Evolutionary conservation across 2,329 filamentous ascomycete species (phyloP).

Genomic region (Juglanconis sp.): DNA sequence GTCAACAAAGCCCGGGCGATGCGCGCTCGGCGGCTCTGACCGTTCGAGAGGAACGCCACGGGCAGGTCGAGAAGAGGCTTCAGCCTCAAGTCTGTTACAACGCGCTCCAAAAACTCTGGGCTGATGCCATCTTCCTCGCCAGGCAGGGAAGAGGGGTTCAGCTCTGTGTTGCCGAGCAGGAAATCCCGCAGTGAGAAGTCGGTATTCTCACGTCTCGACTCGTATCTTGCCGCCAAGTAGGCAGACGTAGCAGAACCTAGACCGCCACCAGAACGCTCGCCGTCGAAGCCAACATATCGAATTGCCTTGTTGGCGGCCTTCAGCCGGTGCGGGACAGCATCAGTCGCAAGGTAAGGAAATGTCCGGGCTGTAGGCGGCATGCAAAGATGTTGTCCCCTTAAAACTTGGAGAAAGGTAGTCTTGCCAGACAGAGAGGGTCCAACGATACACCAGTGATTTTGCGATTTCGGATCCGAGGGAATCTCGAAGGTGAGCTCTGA

Average conservation of each 20-base stretch:
- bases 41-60: constrained; percentile 87
- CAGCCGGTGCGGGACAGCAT: constrained; percentile 53
- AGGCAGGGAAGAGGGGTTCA: constrained; percentile 65
- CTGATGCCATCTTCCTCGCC: constrained; percentile 50
- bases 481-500: constrained; percentile 67
- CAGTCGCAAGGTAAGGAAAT: constrained; percentile 72
- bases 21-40: constrained; percentile 80
- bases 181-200: constrained; percentile 85
- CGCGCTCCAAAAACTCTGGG: constrained; percentile 50
- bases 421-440: constrained; percentile 76
- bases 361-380: constrained; percentile 71
- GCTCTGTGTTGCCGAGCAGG: constrained; percentile 73
- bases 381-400: constrained; percentile 73
- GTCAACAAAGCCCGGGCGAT: constrained; percentile 83
- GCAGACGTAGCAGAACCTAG: constrained; percentile 61
- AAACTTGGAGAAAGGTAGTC: constrained; percentile 76
- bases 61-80: constrained; percentile 71
- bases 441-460: constrained; percentile 78
- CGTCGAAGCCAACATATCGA: constrained; percentile 87
- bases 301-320: constrained; percentile 66
- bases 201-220: constrained; percentile 79
- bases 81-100: constrained; percentile 69
- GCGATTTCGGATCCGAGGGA: constrained; percentile 47
- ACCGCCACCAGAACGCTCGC: constrained; percentile 56
- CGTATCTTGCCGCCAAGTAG: constrained; percentile 87